Conservation (phyloP, 1,284 basidiomycete species). For the Austroboletus niveus region DNA sequence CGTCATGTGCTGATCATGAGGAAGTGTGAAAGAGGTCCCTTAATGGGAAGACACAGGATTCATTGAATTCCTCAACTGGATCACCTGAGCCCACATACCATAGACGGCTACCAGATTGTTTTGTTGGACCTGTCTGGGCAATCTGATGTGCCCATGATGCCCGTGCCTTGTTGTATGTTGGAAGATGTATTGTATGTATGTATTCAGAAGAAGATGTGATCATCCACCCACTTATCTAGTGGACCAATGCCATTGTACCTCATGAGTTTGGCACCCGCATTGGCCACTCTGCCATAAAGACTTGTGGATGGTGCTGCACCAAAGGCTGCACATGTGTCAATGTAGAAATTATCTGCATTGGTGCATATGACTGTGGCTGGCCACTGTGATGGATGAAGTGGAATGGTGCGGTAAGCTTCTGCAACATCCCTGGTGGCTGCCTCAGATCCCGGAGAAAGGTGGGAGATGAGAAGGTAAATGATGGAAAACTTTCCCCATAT, state of each 20-base stretch:
- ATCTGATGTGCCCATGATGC: not conserved
- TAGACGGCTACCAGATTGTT: not conserved
- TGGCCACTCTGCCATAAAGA: constrained; percentile 30
- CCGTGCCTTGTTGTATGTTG: not conserved
- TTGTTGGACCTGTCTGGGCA: not conserved
- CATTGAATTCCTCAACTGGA: not conserved
- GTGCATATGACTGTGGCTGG: not conserved
- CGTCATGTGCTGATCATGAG: not conserved
- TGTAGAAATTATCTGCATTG: accelerated
- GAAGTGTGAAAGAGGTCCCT: not conserved
- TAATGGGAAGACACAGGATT: not conserved
- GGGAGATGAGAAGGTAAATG: not conserved
- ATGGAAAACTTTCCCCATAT: not conserved
- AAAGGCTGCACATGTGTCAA: constrained; percentile 6
- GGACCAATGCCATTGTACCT: not conserved
- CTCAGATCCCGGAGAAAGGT: not conserved
- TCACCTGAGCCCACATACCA: not conserved
- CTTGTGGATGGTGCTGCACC: constrained; percentile 33
- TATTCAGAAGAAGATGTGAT: constrained; percentile 2
- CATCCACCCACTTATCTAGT: constrained; percentile 3
- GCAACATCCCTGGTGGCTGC: not conserved
- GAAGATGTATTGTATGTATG: not conserved
- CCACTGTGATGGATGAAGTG: not conserved
- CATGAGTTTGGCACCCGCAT: constrained; percentile 20
- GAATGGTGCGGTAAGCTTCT: constrained; percentile 1